Evolutionary conservation across 78 protist genomes (phyloP).

Genomic region (slime mould (Dictyostelium discoideum)): DNA sequence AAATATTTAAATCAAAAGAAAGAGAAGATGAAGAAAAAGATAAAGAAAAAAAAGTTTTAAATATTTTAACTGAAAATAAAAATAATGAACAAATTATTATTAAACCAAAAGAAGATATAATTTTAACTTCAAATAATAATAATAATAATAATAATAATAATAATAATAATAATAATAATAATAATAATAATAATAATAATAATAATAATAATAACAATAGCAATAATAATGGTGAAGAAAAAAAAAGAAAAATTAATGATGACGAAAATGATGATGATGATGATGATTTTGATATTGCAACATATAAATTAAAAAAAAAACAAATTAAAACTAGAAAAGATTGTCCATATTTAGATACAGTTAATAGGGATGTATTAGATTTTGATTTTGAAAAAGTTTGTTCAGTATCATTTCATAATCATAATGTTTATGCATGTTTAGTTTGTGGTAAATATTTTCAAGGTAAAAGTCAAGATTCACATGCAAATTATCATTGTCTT

Average conservation of each 20-base stretch:
- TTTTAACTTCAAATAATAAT: not conserved
- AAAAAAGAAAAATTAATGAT: not conserved
- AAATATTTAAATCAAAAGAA: not conserved
- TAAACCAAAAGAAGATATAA: not conserved
- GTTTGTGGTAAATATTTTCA: conserved; percentile 98
- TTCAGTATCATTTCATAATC: conserved; percentile 89
- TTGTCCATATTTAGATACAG: conserved; percentile 88
- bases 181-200: not conserved
- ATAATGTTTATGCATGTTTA: conserved; percentile 98
- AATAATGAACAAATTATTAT: not conserved
- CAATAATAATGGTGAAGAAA: not conserved
- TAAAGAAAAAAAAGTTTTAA: conserved; percentile 23
- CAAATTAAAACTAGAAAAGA: conserved; percentile 53
- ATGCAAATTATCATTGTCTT: conserved; percentile 95
- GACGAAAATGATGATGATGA: conserved; percentile 22
- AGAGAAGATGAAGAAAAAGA: not conserved
- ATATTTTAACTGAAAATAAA: not conserved
- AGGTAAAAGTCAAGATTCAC: conserved; percentile 94
- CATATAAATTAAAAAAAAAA: conserved; percentile 26
- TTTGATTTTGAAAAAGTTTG: conserved; percentile 98
- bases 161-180: not conserved
- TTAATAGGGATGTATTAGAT: conserved; percentile 88
- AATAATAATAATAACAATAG: not conserved
- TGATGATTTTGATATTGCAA: conserved; percentile 55
- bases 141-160: not conserved